Base-by-base conservation (phyloP, 768 basidiomycete genomes). In the Lentinula raphanica region DNA sequence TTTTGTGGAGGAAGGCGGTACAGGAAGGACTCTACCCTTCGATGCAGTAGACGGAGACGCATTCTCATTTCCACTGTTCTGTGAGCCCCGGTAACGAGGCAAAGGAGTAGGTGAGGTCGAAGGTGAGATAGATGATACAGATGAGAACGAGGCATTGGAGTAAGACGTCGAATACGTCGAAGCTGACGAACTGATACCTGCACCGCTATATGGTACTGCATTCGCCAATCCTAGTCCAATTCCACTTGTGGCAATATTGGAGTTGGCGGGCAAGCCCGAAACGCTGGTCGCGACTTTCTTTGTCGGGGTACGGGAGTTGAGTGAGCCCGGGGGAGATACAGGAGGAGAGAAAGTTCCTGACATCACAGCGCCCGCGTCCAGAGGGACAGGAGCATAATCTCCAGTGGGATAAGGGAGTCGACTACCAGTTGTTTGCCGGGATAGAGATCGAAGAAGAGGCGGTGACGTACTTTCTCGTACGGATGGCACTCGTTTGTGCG, bases 321-420 rank as follows among this genome's bases (percentile, higher is more conserved):
- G 44, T 11, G 46, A 49, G 11, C 56, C 36, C 9, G 38, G 38
- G 4, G 57, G 57, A 31, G 46, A 48, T 53, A n/a, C 28, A 21
- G 58, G 51, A 21, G 51, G 51, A 12, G 51, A 53, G 21, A 53
- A 53, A 25, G 51, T 53, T 15, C 51, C 51, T 23, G 51, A 40
- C 27, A 39, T 36, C 25, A 50, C 49, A 50, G 35, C 32, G 28
- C 42, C 42, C 25, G 42, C 28, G 13, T 35, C 54, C 40, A 40
- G 28, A 42, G 2, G 82, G 77, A 12, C 82, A 75, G 1, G 81
- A 76, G 2, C 79, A 80, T 94, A 93, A 63, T 94, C 92, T 3
- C 91, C 92, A 2, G 86, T 85, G 17, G 91, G 91, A 62, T 93
- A 92, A 23, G 91, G 90, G 15, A 92, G 74, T 35, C 89, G 82